phyloP scores from a whole-genome alignment of 1,284 basidiomycete genomes.

The Ceratobasidium sp. region DNA sequence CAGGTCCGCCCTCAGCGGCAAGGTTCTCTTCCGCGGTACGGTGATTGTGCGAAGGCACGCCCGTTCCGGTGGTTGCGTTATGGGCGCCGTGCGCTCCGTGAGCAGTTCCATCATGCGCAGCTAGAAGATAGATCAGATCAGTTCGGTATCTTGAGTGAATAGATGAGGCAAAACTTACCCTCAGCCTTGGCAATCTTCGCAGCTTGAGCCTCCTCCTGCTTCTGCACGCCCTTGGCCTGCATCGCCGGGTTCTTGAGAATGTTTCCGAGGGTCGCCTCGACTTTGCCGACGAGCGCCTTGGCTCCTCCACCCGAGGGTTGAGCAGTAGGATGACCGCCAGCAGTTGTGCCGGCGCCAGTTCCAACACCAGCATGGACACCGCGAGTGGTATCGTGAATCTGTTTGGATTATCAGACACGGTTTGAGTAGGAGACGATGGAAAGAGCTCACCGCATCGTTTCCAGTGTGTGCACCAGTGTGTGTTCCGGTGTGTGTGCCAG shows the following conservation, averaged over 20 bases:
- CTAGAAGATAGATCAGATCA: neutral
- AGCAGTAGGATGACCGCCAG: constrained; percentile 13
- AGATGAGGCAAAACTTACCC: neutral
- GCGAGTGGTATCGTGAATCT: constrained; percentile 10
- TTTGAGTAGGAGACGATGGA: too few relatives aligned
- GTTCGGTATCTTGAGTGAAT: neutral
- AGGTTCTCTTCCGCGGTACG: constrained; percentile 9
- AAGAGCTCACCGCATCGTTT: constrained; percentile 8
- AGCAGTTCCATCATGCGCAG: neutral
- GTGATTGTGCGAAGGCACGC: neutral
- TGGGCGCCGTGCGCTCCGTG: neutral
- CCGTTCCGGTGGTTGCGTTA: neutral
- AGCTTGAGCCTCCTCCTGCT: constrained; percentile 31
- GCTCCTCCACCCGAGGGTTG: constrained; percentile 14
- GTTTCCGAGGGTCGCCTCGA: constrained; percentile 28
- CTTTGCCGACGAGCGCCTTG: constrained; percentile 27
- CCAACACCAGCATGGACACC: neutral
- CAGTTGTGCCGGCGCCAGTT: neutral
- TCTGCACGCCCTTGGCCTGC: constrained; percentile 31
- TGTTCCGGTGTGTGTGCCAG: too few relatives aligned
- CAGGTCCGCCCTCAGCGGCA: constrained; percentile 21
- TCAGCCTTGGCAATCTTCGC: constrained; percentile 10
- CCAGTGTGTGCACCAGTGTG: neutral
- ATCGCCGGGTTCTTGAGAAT: constrained; percentile 27
- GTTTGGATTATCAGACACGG: too few relatives aligned